Evolutionary conservation across 306 rosid species (phyloP), one percentile per base, ranked within the genome.

Genomic region (Dalbergia cultrata): DNA sequence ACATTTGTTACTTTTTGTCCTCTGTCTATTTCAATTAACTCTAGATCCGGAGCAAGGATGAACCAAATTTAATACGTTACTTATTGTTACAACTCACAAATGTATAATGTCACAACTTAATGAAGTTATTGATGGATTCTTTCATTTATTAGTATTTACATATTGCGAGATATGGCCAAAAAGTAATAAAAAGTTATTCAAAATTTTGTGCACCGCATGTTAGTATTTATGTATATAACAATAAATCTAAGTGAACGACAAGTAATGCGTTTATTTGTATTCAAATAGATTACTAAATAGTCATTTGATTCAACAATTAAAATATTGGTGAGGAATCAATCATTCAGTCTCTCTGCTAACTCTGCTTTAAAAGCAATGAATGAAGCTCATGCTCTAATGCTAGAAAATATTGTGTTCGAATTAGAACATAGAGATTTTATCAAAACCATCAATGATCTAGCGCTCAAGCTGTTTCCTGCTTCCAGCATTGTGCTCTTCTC

Each of bases 1-100:
- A 64, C 44, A 81, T 75, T 41, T 52, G 21, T 41, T 77, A 62
- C 34, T 11, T 45, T 81, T 68, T 67, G 63, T 34, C 59, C 43
- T 18, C 7, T 67, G 47, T 77, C 43, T 43, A 35, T 19, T 57
- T 44, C 66, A 59, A 76, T 62, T 54, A 54, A 77, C 69, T 31
- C 61, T 39, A 31, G 18, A 71, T 71, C 52, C 14, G 5, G 66
- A 39, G 9, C n/a, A 70, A 47, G 21, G 41, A 49, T 71, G 47
- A 16, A 53, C 53, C 57, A 31, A 8, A 54, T 49, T 49, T 12
- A 49, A 13, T 3, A 49, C 47, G 7, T 43, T 43, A 37, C 7
- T 37, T 35, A 31, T n/a, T 37, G 50, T 43, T 39, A 65, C 43
- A 73, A 21, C 18, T 52, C 34, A 19, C 13, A 80, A 50, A 21